Conservation (phyloP, 2,329 filamentous ascomycete species). For the Neopestalotiopsis clavispora region DNA sequence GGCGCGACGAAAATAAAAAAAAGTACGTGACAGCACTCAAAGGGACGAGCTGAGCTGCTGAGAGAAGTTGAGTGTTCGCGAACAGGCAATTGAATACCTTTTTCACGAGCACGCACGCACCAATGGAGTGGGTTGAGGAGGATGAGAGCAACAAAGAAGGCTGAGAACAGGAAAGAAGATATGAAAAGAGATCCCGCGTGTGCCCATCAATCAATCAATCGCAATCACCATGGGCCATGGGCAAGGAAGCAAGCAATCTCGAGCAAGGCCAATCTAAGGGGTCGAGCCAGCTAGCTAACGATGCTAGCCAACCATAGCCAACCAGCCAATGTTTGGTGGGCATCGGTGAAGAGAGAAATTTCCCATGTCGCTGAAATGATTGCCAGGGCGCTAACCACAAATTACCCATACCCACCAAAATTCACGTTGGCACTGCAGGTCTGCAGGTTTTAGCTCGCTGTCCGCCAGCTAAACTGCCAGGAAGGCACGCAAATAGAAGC, state of each 20-base stretch:
- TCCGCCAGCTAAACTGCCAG: background rate
- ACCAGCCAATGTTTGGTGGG: constrained; percentile 16
- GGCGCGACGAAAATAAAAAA: background rate
- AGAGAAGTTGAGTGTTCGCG: background rate
- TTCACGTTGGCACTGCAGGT: constrained; percentile 16
- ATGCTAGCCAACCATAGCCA: background rate
- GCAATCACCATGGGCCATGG: background rate
- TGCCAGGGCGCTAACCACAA: constrained; percentile 10
- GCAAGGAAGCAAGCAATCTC: background rate
- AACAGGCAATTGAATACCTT: constrained; percentile 3
- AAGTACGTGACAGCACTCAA: background rate
- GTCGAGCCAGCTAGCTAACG: background rate
- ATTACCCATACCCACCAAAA: background rate
- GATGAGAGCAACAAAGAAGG: background rate
- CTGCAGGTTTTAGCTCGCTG: constrained; percentile 7
- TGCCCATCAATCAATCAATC: background rate
- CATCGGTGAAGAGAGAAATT: constrained; percentile 35
- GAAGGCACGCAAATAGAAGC: background rate
- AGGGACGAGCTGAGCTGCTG: background rate
- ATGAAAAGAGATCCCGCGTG: background rate
- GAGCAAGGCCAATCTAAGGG: background rate
- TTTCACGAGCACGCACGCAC: background rate
- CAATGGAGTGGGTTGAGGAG: constrained; percentile 1
- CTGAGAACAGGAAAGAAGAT: background rate
- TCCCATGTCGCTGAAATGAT: constrained; percentile 23